These are phyloP conservation scores for Eucalyptus paniculata DNA, from an alignment of 345 rosid genomes.

Conservation along the genomic window DNA sequence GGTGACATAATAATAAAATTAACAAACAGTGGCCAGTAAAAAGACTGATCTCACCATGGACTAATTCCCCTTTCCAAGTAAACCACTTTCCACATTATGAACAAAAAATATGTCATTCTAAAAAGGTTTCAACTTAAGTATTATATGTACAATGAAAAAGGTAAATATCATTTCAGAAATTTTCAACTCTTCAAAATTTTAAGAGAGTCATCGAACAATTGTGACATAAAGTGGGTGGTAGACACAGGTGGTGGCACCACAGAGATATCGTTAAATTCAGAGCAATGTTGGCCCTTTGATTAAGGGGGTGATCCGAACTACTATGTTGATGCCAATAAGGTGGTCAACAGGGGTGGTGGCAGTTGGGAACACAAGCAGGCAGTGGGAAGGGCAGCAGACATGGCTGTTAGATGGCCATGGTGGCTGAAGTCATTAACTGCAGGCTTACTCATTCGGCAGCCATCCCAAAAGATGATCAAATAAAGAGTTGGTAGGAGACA, in stretches of 20 bases:
- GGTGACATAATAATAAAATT: not conserved
- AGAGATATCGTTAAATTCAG: not conserved
- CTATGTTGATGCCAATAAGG: not conserved
- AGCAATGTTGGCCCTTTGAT: not conserved
- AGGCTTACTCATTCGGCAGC: not conserved
- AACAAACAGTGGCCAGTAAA: not conserved
- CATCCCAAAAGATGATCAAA: not conserved
- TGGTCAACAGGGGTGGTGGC: not conserved
- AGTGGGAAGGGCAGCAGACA: not conserved
- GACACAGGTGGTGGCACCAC: not conserved
- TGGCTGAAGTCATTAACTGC: not conserved
- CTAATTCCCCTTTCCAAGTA: not conserved
- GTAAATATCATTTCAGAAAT: not conserved
- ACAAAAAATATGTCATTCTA: not conserved
- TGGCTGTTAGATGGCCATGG: not conserved
- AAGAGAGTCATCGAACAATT: not conserved
- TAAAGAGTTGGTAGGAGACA: not conserved
- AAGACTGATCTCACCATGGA: not conserved
- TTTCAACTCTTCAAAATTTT: not conserved
- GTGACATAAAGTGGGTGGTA: not conserved
- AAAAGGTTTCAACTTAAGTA: not conserved
- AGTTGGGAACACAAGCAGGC: not conserved
- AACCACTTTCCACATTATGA: not conserved
- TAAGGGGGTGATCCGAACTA: not conserved
- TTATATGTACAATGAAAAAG: not conserved